Evolutionary conservation across 2,329 filamentous ascomycete species (phyloP).

Genomic region (Cladophialophora carrionii): DNA sequence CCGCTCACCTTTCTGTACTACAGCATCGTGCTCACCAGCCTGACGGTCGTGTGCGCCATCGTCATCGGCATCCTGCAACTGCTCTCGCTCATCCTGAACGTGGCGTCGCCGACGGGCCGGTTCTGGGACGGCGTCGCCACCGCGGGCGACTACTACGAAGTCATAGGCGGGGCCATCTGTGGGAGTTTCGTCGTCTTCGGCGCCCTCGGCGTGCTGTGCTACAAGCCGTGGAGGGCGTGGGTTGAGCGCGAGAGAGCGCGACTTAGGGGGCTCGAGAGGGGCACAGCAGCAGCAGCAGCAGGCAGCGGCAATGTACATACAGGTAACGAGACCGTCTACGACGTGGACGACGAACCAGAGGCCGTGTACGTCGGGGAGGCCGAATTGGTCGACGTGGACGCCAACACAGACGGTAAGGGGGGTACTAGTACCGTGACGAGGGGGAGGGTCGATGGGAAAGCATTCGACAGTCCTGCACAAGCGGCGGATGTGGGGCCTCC

Average conservation of each 20-base stretch:
- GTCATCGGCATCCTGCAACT: constrained; percentile 87
- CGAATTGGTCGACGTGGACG: constrained; percentile 18
- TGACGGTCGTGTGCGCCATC: constrained; percentile 81
- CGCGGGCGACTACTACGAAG: constrained; percentile 79
- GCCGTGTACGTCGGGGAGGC: constrained; percentile 14
- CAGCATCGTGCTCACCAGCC: constrained; percentile 79
- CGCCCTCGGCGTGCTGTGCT: constrained; percentile 70
- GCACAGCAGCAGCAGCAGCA: no score
- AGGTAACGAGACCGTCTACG: background rate
- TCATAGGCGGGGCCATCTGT: constrained; percentile 84
- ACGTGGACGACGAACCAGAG: constrained; percentile 9
- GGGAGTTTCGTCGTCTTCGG: constrained; percentile 81
- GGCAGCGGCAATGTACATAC: no score
- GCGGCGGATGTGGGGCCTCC: no score
- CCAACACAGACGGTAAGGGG: background rate
- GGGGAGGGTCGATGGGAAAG: constrained; percentile 9
- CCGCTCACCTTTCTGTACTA: constrained; percentile 92
- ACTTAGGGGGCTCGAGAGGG: constrained; percentile 15
- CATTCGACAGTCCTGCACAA: constrained; percentile 2
- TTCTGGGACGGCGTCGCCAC: constrained; percentile 89
- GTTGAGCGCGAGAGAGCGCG: constrained; percentile 49
- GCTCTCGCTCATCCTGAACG: constrained; percentile 74
- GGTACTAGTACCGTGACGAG: background rate
- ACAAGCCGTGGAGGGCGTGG: constrained; percentile 75
- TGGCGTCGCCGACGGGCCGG: constrained; percentile 61